Evolutionary conservation across 257 asterid genomes (phyloP), one percentile per base, ranked within the genome.

Genomic region (Solanum chiquidenum): DNA sequence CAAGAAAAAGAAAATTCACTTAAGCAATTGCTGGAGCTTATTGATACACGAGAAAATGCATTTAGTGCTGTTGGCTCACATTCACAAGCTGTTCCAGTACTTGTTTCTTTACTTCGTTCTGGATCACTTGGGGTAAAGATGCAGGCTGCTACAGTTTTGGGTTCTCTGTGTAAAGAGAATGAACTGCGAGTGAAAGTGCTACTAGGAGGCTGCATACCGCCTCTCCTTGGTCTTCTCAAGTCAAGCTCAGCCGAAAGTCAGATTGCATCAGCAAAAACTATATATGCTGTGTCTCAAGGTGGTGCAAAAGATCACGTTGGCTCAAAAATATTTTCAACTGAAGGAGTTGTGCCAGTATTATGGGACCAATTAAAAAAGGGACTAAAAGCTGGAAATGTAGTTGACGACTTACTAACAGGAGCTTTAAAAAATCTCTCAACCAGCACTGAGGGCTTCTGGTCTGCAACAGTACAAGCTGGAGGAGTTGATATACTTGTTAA

Each of bases 81-180:
- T 92, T 97, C 99, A 87, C 99, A 97, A 90, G 99, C 99, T 49
- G 99, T 97, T 89, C 99, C 99, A n/a, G 99, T 97, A 58, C 99
- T 97, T 12, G 99, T 97, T 27, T 97, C 99, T 66, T 98, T 96
- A 87, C 98, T 97, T 83, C 98, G 99, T 86, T 95, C 99, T 35
- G 99, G 99, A 87, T 94, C 99, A 83, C 92, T 94, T 42, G 98
- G 94, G 88, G 94, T 95, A 87, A 97, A 97, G 94, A 93, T 95
- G 91, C 98, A 94, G 90, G 96, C 99, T 79, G 99, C 98, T 75
- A 92, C 93, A 52, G 98, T 96, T 88, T 90, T 97, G 87, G 98
- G 98, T 89, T 93, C 99, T 91, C 92, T 97, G 37, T 97, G 99
- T 92, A 94, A 93, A 91, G 99, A 97, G 93, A 95, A 97, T 89